A percentile compares a stretch with the other conserved stretches of the same genome.
phyloP scores from a whole-genome alignment of 108 stramenopile species.

The Fistulifera pelliculosa region DNA sequence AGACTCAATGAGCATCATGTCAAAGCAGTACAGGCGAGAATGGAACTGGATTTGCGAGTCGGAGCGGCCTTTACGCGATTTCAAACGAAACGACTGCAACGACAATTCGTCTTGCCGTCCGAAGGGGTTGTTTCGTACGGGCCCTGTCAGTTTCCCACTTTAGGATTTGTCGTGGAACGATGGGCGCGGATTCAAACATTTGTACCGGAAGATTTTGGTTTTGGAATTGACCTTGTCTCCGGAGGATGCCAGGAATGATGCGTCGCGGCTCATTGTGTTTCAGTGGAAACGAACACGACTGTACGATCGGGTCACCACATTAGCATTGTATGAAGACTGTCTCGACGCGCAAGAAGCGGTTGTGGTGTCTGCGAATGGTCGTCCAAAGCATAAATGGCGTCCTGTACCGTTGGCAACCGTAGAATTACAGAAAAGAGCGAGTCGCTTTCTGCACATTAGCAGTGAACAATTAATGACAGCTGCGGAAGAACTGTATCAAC shows the following conservation, averaged over 20 bases:
- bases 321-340: slow-evolving; percentile 79
- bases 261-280: slow-evolving; percentile 54
- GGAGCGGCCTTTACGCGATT: slow-evolving; percentile 97
- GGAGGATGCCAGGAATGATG: slow-evolving; percentile 12
- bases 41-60: slow-evolving; percentile 90
- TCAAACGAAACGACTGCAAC: slow-evolving; percentile 92
- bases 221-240: slow-evolving; percentile 41
- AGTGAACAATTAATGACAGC: slow-evolving; percentile 89
- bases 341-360: slow-evolving; percentile 73
- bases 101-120: slow-evolving; percentile 67
- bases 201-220: slow-evolving; percentile 88
- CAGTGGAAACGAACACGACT: slow-evolving; percentile 84
- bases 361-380: slow-evolving; percentile 56
- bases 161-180: slow-evolving; percentile 99
- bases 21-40: slow-evolving; percentile 83
- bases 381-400: slow-evolving; percentile 83
- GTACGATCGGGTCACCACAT: slow-evolving; percentile 71
- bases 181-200: slow-evolving; percentile 92
- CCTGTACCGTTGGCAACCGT: slow-evolving; percentile 94
- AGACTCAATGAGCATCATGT: slow-evolving; percentile 69
- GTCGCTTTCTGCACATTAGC: slow-evolving; percentile 78
- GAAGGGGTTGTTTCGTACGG: slow-evolving; percentile 85
- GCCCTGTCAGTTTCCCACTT: slow-evolving; percentile 99
- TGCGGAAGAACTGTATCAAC: slow-evolving; percentile 91
- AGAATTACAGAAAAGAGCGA: slow-evolving; percentile 94